These are phyloP conservation scores for Suillus spraguei DNA, from an alignment of 768 basidiomycete genomes.

Conservation along the genomic window DNA sequence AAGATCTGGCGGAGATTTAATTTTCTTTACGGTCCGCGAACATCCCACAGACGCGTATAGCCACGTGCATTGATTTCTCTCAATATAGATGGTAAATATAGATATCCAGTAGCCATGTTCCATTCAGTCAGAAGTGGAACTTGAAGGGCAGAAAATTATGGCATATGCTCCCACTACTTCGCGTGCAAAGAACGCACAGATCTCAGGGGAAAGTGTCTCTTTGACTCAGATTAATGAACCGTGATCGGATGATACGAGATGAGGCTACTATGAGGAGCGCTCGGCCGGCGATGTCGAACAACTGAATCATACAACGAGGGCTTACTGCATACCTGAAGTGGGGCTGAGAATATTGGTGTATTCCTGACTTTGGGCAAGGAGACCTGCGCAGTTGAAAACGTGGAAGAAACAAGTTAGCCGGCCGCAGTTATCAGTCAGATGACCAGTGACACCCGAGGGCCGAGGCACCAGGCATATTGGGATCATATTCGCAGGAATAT, in stretches of 20 bases:
- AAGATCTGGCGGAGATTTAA: slow-evolving; percentile 20
- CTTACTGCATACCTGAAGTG: too few species aligned
- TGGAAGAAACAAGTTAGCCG: background rate
- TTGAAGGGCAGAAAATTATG: background rate
- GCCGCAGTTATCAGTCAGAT: background rate
- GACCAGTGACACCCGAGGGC: background rate
- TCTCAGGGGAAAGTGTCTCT: background rate
- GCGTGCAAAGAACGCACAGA: background rate
- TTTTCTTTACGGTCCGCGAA: slow-evolving; percentile 5
- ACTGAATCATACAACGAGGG: background rate
- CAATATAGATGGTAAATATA: background rate
- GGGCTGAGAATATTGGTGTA: too few species aligned
- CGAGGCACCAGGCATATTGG: background rate
- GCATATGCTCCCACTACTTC: background rate
- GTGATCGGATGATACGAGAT: background rate
- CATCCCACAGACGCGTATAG: slow-evolving; percentile 6
- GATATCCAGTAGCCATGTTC: background rate
- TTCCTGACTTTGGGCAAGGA: too few species aligned
- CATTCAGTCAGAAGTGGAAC: background rate
- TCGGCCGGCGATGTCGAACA: background rate
- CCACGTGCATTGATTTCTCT: slow-evolving; percentile 9
- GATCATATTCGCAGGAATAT: background rate
- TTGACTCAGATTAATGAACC: slow-evolving; percentile 2
- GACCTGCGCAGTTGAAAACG: background rate
- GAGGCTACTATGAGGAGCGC: background rate